These are phyloP conservation scores for Beta lomatogona DNA, from an alignment of 179 eudicot species.

Conservation along the genomic window DNA sequence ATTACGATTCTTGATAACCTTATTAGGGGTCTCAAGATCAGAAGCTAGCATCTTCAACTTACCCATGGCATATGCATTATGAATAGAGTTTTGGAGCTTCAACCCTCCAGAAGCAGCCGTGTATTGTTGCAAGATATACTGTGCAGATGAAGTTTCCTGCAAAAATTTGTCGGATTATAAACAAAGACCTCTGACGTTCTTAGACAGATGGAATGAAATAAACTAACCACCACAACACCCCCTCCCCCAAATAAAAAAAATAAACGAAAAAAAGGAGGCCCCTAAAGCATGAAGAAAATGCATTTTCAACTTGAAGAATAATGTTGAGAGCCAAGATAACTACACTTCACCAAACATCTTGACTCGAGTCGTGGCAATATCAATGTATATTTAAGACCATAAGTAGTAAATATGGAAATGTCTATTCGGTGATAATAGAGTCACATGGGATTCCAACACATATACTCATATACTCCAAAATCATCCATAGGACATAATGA, in stretches of 20 bases:
- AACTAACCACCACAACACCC: too few relatives aligned
- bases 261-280: neutral
- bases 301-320: neutral
- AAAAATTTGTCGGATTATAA: slow-evolving; percentile 10
- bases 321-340: neutral
- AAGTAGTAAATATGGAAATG: slow-evolving; percentile 10
- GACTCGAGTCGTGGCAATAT: neutral
- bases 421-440: slow-evolving; percentile 11
- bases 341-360: slow-evolving; percentile 16
- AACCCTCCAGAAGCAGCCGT: slow-evolving; percentile 91
- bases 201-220: neutral
- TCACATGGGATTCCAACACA: slow-evolving; percentile 26
- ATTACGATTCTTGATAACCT: slow-evolving; percentile 69
- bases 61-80: slow-evolving; percentile 92
- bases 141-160: slow-evolving; percentile 98
- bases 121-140: slow-evolving; percentile 93
- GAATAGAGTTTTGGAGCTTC: slow-evolving; percentile 67
- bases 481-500: neutral
- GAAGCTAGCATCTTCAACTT: slow-evolving; percentile 89
- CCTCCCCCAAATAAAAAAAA: neutral
- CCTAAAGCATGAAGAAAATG: neutral
- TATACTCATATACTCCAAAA: too few relatives aligned
- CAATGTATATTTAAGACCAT: slow-evolving; percentile 4
- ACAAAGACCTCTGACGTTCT: neutral
- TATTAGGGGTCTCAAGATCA: slow-evolving; percentile 82